phyloP scores from a whole-genome alignment of 2,329 filamentous ascomycete genomes.

The Fusarium papillatum region DNA sequence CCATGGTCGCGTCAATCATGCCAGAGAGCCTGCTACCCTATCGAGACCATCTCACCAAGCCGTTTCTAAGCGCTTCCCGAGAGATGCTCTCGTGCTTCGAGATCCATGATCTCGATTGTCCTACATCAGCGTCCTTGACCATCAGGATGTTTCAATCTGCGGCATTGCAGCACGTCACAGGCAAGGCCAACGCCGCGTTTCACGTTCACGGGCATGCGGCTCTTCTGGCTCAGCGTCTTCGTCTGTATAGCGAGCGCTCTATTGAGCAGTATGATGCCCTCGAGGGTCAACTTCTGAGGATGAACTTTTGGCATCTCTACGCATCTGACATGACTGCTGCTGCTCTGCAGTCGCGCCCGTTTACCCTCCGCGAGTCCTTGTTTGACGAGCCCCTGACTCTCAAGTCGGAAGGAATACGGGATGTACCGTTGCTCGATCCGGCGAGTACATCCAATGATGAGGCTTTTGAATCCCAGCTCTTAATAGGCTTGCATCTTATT shows the following conservation, averaged over 20 bases:
- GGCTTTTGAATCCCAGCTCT: not conserved
- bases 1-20: not conserved
- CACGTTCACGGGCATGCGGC: not conserved
- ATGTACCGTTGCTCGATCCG: not conserved
- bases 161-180: not conserved
- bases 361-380: not conserved
- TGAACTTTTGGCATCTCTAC: not conserved
- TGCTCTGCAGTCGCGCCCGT: not conserved
- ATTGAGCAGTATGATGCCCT: not conserved
- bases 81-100: not conserved
- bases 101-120: not conserved
- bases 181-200: not conserved
- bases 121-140: not conserved
- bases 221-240: not conserved
- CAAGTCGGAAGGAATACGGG: not conserved
- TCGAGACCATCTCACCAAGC: not conserved
- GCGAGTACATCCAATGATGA: not conserved
- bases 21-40: not conserved
- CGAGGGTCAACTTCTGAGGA: not conserved
- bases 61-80: not conserved
- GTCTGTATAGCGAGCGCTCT: not conserved
- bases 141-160: not conserved
- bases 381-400: not conserved
- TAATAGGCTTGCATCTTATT: not conserved
- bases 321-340: not conserved